Base-by-base conservation (phyloP, 2,329 filamentous ascomycete genomes). In the Ophiostoma australiae region DNA sequence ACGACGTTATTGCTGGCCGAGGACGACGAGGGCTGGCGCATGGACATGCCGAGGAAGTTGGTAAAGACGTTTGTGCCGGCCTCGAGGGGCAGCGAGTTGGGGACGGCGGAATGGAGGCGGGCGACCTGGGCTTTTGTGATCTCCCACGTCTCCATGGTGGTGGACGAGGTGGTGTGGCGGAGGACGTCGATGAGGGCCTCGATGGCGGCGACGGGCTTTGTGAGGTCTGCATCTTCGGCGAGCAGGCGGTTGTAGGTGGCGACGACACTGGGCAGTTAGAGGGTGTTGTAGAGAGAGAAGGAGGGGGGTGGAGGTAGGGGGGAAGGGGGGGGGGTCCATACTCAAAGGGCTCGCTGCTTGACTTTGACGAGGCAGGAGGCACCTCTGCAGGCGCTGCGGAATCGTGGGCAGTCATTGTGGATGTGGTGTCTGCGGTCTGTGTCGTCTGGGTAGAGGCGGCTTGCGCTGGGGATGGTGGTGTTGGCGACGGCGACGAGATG, bases 41-140 rank as follows among this genome's bases (percentile, higher is more conserved):
- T 84, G 74, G 85, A 93, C 71, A 89, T 89, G 77, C 97, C 90
- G 76, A 99, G 88, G 81, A 97, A 98, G 78, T 94, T 91, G 79
- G 95, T 91, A 84, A 99, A 98, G 72, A 98, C 88, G 79, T 97
- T 94, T 72, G 94, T 97, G 76, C 95, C 95, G 70, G 96, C 95
- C 68, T 92, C 93, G 20, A 98, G 88, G 4, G 94, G 94, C 71
- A 98, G 92, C 17, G 94, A 92, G 81, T 99, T 98, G 8, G 90
- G 85, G 70, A 97, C 90, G 27, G 89, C 88, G 72, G 85, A 84
- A 80, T 94, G 94, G 74, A 99, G 87, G 76, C 89, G 87, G 69
- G 87, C 84, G 69, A 92, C 94, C 78, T 95, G 90, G 67, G 86
- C 87, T 77, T 90, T 89, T 74, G 98, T 87, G 66, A 94, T 88